Conservation (phyloP, 2,329 filamentous ascomycete genomes). For the Cordyceps cateniannulata region DNA sequence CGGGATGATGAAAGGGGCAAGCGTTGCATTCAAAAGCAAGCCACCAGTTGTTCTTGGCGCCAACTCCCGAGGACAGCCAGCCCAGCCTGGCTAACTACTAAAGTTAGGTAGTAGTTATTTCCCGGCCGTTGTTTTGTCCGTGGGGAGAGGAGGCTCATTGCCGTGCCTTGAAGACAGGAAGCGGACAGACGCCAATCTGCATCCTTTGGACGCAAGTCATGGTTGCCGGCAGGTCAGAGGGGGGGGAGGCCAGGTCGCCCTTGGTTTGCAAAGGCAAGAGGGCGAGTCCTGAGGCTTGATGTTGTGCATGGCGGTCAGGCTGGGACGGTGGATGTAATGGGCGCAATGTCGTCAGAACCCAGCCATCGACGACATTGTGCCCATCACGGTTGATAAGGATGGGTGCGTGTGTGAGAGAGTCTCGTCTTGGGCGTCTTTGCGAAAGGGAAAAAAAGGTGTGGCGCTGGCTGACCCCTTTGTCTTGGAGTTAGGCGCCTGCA, state of each 20-base stretch:
- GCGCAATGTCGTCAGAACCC: no score
- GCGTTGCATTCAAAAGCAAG: neutral
- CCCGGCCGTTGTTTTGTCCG: neutral
- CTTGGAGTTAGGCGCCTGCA: conserved; percentile 1
- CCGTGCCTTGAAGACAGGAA: neutral
- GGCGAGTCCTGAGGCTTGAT: neutral
- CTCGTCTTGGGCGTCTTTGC: neutral
- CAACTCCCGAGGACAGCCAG: neutral
- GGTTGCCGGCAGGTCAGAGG: neutral
- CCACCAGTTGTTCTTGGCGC: neutral
- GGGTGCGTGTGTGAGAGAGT: neutral
- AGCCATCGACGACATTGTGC: neutral
- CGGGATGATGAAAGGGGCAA: neutral
- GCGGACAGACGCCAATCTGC: neutral
- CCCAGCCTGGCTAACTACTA: neutral
- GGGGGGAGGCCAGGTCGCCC: no score
- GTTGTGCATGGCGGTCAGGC: conserved; percentile 1
- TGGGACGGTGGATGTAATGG: neutral
- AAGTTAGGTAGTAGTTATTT: no score
- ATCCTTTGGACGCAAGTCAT: neutral
- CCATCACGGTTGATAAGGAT: neutral
- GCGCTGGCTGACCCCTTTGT: neutral
- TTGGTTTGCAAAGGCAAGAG: neutral
- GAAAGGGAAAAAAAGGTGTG: neutral
- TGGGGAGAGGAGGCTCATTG: no score